These are phyloP conservation scores for Keqinozyma sinolaborantium DNA, from an alignment of 1,139 yeast genomes.

Conservation along the genomic window DNA sequence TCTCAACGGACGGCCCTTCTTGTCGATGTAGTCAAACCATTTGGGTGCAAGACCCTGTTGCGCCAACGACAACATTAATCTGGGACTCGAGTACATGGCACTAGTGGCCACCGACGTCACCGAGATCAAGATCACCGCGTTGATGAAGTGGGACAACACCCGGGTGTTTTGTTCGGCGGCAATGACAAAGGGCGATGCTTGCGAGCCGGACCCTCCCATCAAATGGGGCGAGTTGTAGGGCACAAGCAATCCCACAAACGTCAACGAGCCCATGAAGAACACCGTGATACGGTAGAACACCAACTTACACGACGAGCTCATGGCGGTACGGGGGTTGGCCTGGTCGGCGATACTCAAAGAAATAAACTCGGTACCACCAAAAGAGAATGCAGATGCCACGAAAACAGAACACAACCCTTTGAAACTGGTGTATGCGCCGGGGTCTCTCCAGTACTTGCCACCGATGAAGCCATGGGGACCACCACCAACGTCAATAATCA, in stretches of 20 bases:
- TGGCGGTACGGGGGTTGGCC: slow-evolving; percentile 35
- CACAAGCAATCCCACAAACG: slow-evolving; percentile 40
- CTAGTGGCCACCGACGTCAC: slow-evolving; percentile 46
- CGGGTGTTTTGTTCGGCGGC: slow-evolving; percentile 39
- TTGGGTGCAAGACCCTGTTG: slow-evolving; percentile 43
- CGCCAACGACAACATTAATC: slow-evolving; percentile 42
- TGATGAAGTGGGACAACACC: slow-evolving; percentile 39
- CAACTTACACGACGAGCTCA: slow-evolving; percentile 41
- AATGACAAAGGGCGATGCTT: slow-evolving; percentile 44
- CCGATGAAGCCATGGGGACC: slow-evolving; percentile 41
- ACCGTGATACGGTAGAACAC: slow-evolving; percentile 36
- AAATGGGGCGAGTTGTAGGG: slow-evolving; percentile 36
- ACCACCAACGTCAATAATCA: slow-evolving; percentile 39
- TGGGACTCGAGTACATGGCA: slow-evolving; percentile 41
- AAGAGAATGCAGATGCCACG: slow-evolving; percentile 35
- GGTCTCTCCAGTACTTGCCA: slow-evolving; percentile 44
- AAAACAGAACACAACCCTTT: slow-evolving; percentile 40
- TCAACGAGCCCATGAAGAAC: slow-evolving; percentile 39
- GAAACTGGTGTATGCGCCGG: slow-evolving; percentile 34
- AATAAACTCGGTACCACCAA: slow-evolving; percentile 40
- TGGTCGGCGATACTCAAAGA: slow-evolving; percentile 42
- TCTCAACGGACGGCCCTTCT: slow-evolving; percentile 41
- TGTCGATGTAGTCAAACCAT: slow-evolving; percentile 40
- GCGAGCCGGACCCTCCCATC: slow-evolving; percentile 35
- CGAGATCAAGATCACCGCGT: slow-evolving; percentile 40